Evolutionary conservation across 2,329 filamentous ascomycete genomes (phyloP), one percentile per base, ranked within the genome.

Genomic region (Cladophialophora yegresii): DNA sequence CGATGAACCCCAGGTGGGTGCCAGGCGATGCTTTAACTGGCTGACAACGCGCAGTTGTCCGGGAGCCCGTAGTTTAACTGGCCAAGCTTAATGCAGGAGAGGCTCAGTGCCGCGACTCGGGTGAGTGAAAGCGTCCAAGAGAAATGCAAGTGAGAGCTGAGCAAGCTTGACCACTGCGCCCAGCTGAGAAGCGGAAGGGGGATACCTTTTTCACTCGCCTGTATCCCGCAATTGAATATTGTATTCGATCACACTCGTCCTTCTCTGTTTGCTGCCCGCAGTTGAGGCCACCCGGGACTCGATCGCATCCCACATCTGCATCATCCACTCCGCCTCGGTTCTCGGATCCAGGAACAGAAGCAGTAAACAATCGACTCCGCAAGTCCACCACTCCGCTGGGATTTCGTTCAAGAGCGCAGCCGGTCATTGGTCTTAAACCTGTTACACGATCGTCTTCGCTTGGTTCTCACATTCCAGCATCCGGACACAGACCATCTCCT

Each of bases 401-500:
- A 61, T 12, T 53, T 40, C 40, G 45, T 36, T 22, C 45, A 40
- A 45, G n/a, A 54, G 54, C 49, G 54, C 54, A 13, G 43, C 51
- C 54, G 22, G 28, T 54, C 26, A 26, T 10, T 7, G 45, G 53
- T 23, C 45, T 20, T 53, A 26, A 36, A 32, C 30, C 50, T 58
- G 61, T 45, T 50, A 58, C 61, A 60, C 28, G 20, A 51, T 60
- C 57, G 45, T 40, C 57, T 43, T 33, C 33, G 50, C 51, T 23
- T 62, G 23, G 16, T 40, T 20, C 58, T 26, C 54, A 45, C 66
- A 68, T 68, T 68, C 66, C 64, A 56, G 20, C 28, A 32, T 36
- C 50, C 30, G 51, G 45, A 55, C 58, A 66, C 66, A 65, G 66
- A 60, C 66, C 66, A 62, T 58, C 40, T 47, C 51, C 54, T 51